Base-by-base conservation (phyloP, 2,329 filamentous ascomycete species). In the Raffaelea arxii region DNA sequence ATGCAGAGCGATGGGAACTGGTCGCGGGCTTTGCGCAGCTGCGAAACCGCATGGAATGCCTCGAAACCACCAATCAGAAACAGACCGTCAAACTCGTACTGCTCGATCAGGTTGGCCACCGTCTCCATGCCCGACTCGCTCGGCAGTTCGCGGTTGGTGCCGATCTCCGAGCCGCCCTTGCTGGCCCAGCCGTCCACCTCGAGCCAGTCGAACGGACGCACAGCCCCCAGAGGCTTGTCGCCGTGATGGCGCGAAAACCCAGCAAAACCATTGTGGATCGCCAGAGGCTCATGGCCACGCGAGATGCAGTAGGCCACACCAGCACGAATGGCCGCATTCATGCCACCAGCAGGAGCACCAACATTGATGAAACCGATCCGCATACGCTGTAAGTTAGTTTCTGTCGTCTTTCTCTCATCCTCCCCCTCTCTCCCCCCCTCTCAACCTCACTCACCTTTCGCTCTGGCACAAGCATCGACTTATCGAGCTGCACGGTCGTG, bases 61-160 rank as follows among this genome's bases (percentile, higher is more conserved):
- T 98, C 92, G 57, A 98, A 98, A 2, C 92, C 92, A 58, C 92
- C 92, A 43, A 97, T 78, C 43, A 95, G 77, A 65, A 97, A 94
- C 3, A 98, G 73, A 1, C 84, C 90, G 58, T 98, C 89, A 54
- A 98, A 90, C 53, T 85, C 79, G 72, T 94, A 92, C 56, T 85
- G 73, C 61, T 86, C 80, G 62, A 98, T 88, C 53, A 91, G 82
- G 56, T 80, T 78, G 27, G 91, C 90, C 23, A 92, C 86, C 40
- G 76, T 78, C 56, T 86, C 82, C 65, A 96, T 83, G 56, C 94
- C 90, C 1, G 78, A 81, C 58, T 95, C 90, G 19, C 78, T 80
- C 6, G 92, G 92, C 25, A 97, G 78, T 59, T 89, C 89, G 58
- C 92, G 86, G 72, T 98, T 98, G 23, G 91, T 98, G 55, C 92